Evolutionary conservation across 352 stramenopile species (phyloP), one percentile per base, ranked within the genome.

Genomic region (Globisporangium barbulae): DNA sequence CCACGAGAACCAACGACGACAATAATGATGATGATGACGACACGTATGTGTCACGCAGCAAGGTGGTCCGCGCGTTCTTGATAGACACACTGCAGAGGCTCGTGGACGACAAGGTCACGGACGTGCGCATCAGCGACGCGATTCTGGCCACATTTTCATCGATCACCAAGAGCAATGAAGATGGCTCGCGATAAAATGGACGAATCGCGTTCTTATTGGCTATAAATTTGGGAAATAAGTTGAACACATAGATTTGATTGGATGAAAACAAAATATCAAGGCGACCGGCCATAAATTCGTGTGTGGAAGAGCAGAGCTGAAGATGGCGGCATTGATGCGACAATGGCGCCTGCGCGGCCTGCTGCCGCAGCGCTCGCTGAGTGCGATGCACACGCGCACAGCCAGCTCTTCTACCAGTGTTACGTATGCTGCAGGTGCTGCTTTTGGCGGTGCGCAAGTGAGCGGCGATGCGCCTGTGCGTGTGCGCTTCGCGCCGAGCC

Each of bases 401-500:
- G 6, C 59, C 13, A 22, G 3, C 17, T 59, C 48, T 21, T 48
- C 57, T 37, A 54, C 10, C 15, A 49, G 30, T n/a, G 35, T 42
- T 37, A 37, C 8, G n/a, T 9, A 12, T 17, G 10, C 7, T 56
- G 8, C 42, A 5, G 8, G 10, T 50, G n/a, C n/a, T 17, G 17
- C 6, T 37, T 15, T 35, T 21, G 21, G 39, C 19, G 47, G 19
- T 25, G 10, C 54, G 21, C 30, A 39, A 8, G 17, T 59, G 30
- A 25, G 52, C 48, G 39, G 17, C 35, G 48, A 56, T 5, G 54
- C 66, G 25, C 13, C 49, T 2, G 82, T 94, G 13, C 88, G 88
- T 41, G 84, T 94, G 45, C 84, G 92, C 28, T 98, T 96, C 59
- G 92, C 92, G 31, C 92, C 92, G 37, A 97, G 87, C 54, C 92